phyloP scores from a whole-genome alignment of 768 basidiomycete species.

The Russula compacta region DNA sequence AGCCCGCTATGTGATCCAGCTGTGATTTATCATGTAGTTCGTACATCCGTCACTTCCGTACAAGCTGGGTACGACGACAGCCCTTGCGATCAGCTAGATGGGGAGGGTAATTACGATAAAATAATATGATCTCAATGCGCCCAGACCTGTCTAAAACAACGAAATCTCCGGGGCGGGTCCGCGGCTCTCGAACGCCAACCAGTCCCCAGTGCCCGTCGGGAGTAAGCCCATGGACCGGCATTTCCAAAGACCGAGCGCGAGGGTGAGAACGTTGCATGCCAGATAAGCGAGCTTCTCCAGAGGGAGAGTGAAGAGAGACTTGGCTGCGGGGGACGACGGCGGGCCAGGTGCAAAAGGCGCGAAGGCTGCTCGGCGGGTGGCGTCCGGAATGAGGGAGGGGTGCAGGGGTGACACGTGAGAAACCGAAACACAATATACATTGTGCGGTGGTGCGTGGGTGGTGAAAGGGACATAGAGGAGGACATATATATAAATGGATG shows the following conservation, averaged over 20 bases:
- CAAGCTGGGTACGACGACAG: no score
- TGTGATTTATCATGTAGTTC: no score
- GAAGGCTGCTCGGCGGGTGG: constrained; percentile 41
- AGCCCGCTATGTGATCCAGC: no score
- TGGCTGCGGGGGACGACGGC: constrained; percentile 37
- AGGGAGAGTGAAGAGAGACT: constrained; percentile 41
- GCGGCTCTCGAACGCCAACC: constrained; percentile 87
- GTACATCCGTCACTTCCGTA: no score
- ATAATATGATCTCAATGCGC: background rate
- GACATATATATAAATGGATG: background rate
- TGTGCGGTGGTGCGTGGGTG: background rate
- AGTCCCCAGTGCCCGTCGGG: constrained; percentile 87
- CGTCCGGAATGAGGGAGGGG: background rate
- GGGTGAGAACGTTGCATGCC: constrained; percentile 64
- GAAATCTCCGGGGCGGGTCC: constrained; percentile 42
- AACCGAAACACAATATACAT: background rate
- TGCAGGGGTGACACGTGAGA: background rate
- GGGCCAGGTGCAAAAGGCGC: constrained; percentile 59
- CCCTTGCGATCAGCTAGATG: no score
- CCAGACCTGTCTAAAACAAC: constrained; percentile 2
- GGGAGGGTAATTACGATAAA: no score
- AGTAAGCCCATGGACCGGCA: constrained; percentile 88
- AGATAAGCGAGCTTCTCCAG: constrained; percentile 67
- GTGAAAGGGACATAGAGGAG: background rate
- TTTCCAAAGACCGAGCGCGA: constrained; percentile 86